Conservation (phyloP, 2,329 filamentous ascomycete species). For the Domatiomyces catenatus region DNA sequence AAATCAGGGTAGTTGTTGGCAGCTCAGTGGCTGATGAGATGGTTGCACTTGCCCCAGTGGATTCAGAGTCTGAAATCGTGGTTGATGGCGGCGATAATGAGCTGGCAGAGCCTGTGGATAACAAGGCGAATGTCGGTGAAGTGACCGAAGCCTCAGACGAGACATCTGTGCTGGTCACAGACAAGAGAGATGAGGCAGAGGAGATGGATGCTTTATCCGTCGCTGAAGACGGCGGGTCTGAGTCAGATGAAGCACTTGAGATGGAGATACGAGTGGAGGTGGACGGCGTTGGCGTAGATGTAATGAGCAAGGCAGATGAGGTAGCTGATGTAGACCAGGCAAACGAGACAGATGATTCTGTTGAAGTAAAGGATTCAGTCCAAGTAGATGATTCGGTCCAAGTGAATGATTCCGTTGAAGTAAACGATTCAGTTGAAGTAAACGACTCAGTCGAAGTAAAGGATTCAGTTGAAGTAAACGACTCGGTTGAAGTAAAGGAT, state of each 20-base stretch:
- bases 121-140: not conserved
- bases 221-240: constrained; percentile 26
- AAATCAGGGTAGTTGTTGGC: not conserved
- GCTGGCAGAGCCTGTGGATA: not conserved
- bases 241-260: no score
- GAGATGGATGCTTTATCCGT: no score
- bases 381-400: no score
- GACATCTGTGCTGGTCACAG: constrained; percentile 2
- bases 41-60: constrained; percentile 13
- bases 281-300: not conserved
- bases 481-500: not conserved
- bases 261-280: no score
- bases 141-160: not conserved
- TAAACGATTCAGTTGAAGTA: no score
- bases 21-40: constrained; percentile 1
- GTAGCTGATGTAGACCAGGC: not conserved
- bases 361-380: no score
- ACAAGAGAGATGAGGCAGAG: not conserved
- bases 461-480: not conserved
- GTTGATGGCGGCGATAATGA: constrained; percentile 7
- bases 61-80: constrained; percentile 12
- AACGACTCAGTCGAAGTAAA: no score
- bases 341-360: no score
- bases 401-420: no score
- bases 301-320: not conserved